These are phyloP conservation scores for Toxoplasma gondii DNA, from an alignment of 169 alveolate genomes.

Conservation along the genomic window DNA sequence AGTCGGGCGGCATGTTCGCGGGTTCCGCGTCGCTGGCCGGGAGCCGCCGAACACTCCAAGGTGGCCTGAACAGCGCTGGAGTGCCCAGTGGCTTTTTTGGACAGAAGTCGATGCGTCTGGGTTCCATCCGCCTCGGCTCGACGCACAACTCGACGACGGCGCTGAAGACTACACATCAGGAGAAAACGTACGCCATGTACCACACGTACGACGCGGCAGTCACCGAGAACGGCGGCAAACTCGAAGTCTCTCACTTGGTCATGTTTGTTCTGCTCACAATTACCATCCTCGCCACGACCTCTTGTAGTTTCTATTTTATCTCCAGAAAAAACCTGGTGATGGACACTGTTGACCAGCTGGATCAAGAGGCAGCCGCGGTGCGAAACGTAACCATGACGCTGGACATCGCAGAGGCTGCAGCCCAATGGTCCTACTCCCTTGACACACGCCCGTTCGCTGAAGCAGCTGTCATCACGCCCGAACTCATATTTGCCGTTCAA, in stretches of 20 bases:
- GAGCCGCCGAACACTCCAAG: no score
- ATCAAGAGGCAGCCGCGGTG: background rate
- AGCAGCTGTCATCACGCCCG: background rate
- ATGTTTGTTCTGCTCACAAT: background rate
- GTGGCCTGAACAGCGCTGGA: no score
- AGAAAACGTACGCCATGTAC: constrained; percentile 39
- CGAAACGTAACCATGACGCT: background rate
- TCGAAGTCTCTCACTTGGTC: background rate
- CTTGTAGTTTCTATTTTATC: background rate
- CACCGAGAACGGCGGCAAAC: background rate
- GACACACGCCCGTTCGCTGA: constrained; percentile 21
- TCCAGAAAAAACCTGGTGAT: background rate
- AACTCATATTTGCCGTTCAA: background rate
- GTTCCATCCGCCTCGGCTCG: background rate
- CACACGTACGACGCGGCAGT: background rate
- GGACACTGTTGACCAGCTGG: background rate
- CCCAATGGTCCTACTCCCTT: background rate
- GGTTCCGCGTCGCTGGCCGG: no score
- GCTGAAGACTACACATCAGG: constrained; percentile 49
- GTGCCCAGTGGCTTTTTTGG: no score
- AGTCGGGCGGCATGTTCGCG: no score
- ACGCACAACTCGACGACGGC: constrained; percentile 31
- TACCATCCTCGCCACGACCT: background rate
- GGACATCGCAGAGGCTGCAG: background rate
- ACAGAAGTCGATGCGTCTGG: background rate